These are phyloP conservation scores for Cenchrus purpureus DNA, from an alignment of 176 grass and related monocot species.

Conservation along the genomic window DNA sequence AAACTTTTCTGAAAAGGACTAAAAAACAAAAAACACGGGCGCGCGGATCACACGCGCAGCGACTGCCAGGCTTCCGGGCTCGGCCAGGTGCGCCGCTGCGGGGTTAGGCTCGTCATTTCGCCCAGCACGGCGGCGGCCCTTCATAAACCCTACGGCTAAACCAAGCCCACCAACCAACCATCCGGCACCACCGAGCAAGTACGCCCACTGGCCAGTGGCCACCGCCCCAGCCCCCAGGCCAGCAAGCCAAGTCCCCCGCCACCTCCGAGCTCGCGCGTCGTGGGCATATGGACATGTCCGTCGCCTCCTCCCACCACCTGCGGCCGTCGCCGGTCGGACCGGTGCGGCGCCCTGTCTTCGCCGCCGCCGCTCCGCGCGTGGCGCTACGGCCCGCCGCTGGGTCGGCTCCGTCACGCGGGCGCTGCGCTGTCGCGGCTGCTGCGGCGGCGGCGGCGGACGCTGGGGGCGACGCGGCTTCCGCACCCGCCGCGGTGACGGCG, in stretches of 20 bases:
- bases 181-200: background rate
- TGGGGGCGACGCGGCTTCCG: slow-evolving; percentile 33
- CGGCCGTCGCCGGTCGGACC: background rate
- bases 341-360: background rate
- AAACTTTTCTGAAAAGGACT: too few species aligned
- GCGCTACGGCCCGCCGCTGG: background rate
- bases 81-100: background rate
- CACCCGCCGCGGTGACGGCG: slow-evolving; percentile 8
- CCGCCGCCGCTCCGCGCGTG: background rate
- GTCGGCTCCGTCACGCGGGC: background rate
- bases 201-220: background rate
- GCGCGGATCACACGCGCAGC: background rate
- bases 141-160: slow-evolving; percentile 45
- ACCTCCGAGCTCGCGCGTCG: background rate
- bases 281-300: slow-evolving; percentile 19
- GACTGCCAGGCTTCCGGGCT: too few species aligned
- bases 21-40: too few species aligned
- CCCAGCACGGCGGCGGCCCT: background rate
- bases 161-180: background rate
- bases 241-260: background rate
- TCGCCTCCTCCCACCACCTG: slow-evolving; percentile 50
- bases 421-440: background rate
- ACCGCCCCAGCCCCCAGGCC: background rate
- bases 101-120: slow-evolving; percentile 10
- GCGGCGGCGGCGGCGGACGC: background rate